phyloP scores from a whole-genome alignment of 2,329 filamentous ascomycete species.

The Claviceps digitariae region DNA sequence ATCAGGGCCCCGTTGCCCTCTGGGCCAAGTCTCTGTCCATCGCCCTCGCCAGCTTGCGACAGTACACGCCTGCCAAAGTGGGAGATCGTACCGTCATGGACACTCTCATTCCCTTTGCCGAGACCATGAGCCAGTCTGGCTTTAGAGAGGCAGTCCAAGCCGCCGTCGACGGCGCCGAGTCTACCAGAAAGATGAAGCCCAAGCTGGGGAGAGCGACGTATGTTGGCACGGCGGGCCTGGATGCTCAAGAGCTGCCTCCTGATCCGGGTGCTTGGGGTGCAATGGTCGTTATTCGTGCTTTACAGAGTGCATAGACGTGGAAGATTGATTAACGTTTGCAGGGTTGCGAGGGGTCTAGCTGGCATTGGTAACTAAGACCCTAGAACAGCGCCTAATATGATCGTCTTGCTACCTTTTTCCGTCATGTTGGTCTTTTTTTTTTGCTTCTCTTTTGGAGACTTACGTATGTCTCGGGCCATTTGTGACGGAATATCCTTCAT shows the following conservation, averaged over 20 bases:
- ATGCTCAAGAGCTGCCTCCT: slow-evolving; percentile 40
- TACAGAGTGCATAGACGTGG: slow-evolving; percentile 9
- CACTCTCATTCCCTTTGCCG: slow-evolving; percentile 39
- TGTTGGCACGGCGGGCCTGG: slow-evolving; percentile 41
- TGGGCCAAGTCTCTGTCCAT: slow-evolving; percentile 29
- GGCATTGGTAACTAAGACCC: too few relatives aligned
- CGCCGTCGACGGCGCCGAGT: slow-evolving; percentile 45
- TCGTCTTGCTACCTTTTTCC: too few relatives aligned
- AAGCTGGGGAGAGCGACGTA: slow-evolving; percentile 56
- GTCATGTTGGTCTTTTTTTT: too few relatives aligned
- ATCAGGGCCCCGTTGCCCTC: slow-evolving; percentile 22
- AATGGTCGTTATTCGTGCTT: slow-evolving; percentile 37
- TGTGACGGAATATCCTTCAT: too few relatives aligned
- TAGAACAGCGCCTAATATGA: not conserved
- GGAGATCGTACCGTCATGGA: slow-evolving; percentile 47
- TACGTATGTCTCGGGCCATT: too few relatives aligned
- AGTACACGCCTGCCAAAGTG: slow-evolving; percentile 40
- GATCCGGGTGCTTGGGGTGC: slow-evolving; percentile 62
- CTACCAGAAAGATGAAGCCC: slow-evolving; percentile 51
- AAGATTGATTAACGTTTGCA: too few relatives aligned
- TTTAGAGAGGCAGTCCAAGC: slow-evolving; percentile 44
- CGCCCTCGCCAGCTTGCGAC: slow-evolving; percentile 32
- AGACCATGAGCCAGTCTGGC: slow-evolving; percentile 30
- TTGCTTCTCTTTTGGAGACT: too few relatives aligned
- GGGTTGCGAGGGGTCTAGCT: too few relatives aligned